phyloP scores from a whole-genome alignment of 305 asterid genomes.

The Plantago lanceolata region DNA sequence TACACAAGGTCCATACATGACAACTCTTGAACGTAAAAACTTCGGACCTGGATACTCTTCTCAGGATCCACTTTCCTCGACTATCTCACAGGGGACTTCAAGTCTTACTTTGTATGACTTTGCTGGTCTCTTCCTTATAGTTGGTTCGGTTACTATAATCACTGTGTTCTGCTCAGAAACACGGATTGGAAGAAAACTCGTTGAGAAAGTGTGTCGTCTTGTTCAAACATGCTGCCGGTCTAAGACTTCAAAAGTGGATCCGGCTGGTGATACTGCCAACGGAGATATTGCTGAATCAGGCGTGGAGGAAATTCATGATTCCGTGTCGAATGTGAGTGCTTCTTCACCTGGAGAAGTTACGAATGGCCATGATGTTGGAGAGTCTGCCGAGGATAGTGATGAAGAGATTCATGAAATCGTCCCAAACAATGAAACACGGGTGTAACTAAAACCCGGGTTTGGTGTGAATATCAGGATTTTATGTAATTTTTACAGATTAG shows the following conservation, averaged over 20 bases:
- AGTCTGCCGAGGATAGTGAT: background rate
- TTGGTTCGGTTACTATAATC: constrained; percentile 29
- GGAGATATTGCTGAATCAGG: background rate
- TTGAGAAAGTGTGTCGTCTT: background rate
- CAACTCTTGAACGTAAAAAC: constrained; percentile 27
- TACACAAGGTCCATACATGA: constrained; percentile 42
- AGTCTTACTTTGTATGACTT: constrained; percentile 37
- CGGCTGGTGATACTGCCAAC: background rate
- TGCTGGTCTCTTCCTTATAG: constrained; percentile 47
- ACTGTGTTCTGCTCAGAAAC: constrained; percentile 42
- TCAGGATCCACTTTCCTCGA: constrained; percentile 34
- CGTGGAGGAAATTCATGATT: background rate
- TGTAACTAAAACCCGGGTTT: too few relatives aligned
- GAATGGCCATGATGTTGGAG: background rate
- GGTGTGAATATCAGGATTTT: too few relatives aligned
- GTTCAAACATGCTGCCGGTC: background rate
- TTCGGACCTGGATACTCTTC: constrained; percentile 56
- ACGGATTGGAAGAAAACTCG: constrained; percentile 24
- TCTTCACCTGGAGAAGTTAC: constrained; percentile 2
- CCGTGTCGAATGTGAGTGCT: background rate
- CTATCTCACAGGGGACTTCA: too few relatives aligned
- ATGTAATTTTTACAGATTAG: too few relatives aligned
- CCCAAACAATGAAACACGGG: background rate
- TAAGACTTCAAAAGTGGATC: constrained; percentile 2
- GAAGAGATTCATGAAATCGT: constrained; percentile 9